phyloP scores from a whole-genome alignment of 768 basidiomycete genomes.

The Leucosporidium scottii region DNA sequence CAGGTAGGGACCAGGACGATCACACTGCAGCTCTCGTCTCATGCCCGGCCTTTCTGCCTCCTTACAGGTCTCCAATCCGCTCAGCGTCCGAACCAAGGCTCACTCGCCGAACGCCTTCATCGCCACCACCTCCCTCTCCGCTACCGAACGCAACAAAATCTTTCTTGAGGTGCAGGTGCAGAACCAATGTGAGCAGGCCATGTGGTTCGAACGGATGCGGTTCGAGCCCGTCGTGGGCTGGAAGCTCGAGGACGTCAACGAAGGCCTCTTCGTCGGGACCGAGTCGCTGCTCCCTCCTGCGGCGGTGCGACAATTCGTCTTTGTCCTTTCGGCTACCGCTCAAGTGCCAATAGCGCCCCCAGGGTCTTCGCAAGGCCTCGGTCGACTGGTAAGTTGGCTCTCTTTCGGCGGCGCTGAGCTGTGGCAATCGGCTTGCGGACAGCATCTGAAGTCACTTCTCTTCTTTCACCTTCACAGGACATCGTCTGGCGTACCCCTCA shows the following conservation, averaged over 20 bases:
- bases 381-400: constrained; percentile 46
- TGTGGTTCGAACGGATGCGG: constrained; percentile 73
- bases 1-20: not conserved
- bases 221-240: constrained; percentile 68
- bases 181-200: constrained; percentile 67
- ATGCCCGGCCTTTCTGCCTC: no score
- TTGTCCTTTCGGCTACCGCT: constrained; percentile 57
- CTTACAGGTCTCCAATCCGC: constrained; percentile 76
- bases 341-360: constrained; percentile 40
- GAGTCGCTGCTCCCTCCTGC: constrained; percentile 66
- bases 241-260: constrained; percentile 55
- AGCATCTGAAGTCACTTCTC: not conserved
- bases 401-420: not conserved
- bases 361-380: constrained; percentile 52
- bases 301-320: constrained; percentile 80
- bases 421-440: not conserved
- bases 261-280: constrained; percentile 38
- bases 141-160: constrained; percentile 65
- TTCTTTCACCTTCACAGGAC: constrained; percentile 60
- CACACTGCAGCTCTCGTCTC: not conserved
- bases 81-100: constrained; percentile 92
- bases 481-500: constrained; percentile 79
- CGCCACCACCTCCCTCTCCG: constrained; percentile 55
- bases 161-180: constrained; percentile 91
- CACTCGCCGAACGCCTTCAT: constrained; percentile 53